Percentiles rank a stretch among this genome's conserved stretches.
Evolutionary conservation across 148 eudicot species (phyloP).

Genomic region (Rhododendron griersonianum): DNA sequence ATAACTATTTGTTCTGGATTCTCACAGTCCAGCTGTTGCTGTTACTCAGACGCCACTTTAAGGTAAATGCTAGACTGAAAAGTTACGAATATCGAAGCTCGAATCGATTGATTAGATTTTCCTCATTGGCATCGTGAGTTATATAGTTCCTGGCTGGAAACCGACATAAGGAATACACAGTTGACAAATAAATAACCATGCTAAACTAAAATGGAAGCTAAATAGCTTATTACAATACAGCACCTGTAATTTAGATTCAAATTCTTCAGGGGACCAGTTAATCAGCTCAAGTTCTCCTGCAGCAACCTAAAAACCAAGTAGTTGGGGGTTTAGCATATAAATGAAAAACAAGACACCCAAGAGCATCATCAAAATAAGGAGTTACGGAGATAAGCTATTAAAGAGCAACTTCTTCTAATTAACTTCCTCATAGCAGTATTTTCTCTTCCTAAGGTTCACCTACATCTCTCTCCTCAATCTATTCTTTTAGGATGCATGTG

Average conservation of each 20-base stretch:
- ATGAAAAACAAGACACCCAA: not conserved
- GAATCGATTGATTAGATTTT: not conserved
- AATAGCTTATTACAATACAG: not conserved
- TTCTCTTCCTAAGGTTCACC: not conserved
- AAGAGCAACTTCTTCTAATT: not conserved
- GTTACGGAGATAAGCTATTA: not conserved
- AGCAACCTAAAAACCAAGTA: slow-evolving; percentile 59
- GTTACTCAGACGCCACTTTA: not conserved
- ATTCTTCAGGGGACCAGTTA: slow-evolving; percentile 89
- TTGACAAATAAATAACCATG: not conserved
- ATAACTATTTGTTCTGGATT: not conserved
- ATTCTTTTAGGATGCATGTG: not conserved
- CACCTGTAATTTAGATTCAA: slow-evolving; percentile 92
- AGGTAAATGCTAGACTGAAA: not conserved
- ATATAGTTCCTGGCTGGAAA: not conserved
- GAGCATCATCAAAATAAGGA: not conserved
- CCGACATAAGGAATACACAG: not conserved
- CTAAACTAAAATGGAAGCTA: not conserved
- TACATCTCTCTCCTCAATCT: not conserved
- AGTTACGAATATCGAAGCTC: not conserved
- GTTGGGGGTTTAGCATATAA: slow-evolving; percentile 8
- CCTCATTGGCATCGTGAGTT: not conserved
- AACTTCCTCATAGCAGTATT: not conserved
- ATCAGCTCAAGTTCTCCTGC: slow-evolving; percentile 94
- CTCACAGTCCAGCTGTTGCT: not conserved